A percentile compares a stretch with the other conserved stretches of the same genome.
Conservation (phyloP, 2,329 filamentous ascomycete species). For the Verticillium zaregamsianum region DNA sequence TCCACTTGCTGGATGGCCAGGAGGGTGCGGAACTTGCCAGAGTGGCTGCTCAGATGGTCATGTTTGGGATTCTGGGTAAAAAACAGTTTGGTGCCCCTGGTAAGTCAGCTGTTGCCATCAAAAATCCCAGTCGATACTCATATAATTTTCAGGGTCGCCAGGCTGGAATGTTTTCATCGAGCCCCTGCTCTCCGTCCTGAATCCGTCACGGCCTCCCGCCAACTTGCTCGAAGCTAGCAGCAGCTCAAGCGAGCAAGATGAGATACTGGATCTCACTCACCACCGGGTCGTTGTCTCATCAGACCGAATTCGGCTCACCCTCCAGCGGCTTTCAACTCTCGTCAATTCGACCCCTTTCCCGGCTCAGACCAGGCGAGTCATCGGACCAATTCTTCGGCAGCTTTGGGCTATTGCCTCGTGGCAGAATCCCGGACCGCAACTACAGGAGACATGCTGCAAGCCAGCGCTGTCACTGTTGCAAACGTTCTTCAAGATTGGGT, state of each 20-base stretch:
- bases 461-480: constrained; percentile 48
- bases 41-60: constrained; percentile 58
- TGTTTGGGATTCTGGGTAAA: constrained; percentile 62
- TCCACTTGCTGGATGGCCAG: constrained; percentile 56
- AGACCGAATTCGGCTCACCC: constrained; percentile 41
- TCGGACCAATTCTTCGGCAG: constrained; percentile 54
- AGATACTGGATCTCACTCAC: constrained; percentile 41
- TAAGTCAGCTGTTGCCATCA: constrained; percentile 8
- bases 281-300: constrained; percentile 41
- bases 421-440: constrained; percentile 25
- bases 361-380: constrained; percentile 57
- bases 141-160: constrained; percentile 35
- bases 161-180: constrained; percentile 61
- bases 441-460: constrained; percentile 34
- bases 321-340: constrained; percentile 53
- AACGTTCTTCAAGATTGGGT: constrained; percentile 54
- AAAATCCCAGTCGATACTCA: neutral
- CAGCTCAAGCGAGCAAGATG: constrained; percentile 20
- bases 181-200: constrained; percentile 51
- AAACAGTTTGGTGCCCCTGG: constrained; percentile 61
- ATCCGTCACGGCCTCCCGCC: constrained; percentile 27
- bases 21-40: constrained; percentile 54
- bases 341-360: constrained; percentile 63
- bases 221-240: neutral
- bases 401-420: constrained; percentile 61